Base-by-base conservation (phyloP, 257 asterid genomes). In the Gardenia jasminoides region DNA sequence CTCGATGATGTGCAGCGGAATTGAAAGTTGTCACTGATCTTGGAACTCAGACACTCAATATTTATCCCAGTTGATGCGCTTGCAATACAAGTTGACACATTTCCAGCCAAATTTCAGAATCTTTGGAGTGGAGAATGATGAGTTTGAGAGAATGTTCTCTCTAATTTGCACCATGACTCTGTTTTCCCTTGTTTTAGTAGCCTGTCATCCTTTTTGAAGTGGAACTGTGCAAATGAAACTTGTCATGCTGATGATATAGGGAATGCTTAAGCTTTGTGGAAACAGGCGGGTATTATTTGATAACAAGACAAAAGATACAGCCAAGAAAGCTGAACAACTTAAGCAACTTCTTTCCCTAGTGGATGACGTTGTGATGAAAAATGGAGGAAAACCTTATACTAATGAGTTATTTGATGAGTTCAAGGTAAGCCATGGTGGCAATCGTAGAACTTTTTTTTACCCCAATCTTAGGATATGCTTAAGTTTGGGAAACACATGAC, bases 261-360 rank as follows among this genome's bases (percentile, higher is more conserved):
- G 80, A 80, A 85, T 79, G 31, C 91, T 92, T 15, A 16, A 30
- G 24, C 74, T 86, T 90, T 94, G 97, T 80, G 94, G 93, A 72
- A 84, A 91, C 74, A 89, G 98, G 73, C n/a, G 56, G 68, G 90
- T 94, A 43, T 85, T 91, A 28, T 91, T 93, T 79, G 91, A 94
- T 82, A 94, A 94, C 83, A 84, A 70, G 85, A 86, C 96, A 3
- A 85, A 80, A 78, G 90, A 94, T 73, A 73, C 69, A 56, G 12
- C 0, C 74, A 81, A 85, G 83, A 87, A 82, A 74, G 48, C 48
- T 6, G 48, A 44, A 44, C 48, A 44, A 6, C 48, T 44, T 44
- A 7, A 44, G 28, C 48, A 84, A 70, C 96, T 92, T 77, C 87
- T 88, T 43, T 30, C 72, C 67, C 89, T 91, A 75, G 93, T 94